A percentile compares a stretch with the other conserved stretches of the same genome.
These are phyloP conservation scores for Trichoderma citrinoviride DNA, from an alignment of 2,329 filamentous ascomycete genomes.

Conservation along the genomic window DNA sequence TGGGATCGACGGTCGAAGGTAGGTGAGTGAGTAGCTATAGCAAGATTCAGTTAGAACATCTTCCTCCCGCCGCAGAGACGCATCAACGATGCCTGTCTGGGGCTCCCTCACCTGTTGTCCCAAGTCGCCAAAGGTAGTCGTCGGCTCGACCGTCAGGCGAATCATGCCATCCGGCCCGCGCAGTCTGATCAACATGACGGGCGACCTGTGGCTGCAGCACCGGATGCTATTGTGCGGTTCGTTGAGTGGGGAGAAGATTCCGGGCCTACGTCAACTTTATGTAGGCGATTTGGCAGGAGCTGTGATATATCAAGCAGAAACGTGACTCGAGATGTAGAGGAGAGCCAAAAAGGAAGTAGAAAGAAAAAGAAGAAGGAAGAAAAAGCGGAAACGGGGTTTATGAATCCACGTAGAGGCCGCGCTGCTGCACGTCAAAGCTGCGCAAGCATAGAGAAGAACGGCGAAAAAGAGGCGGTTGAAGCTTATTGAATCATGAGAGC, in stretches of 20 bases:
- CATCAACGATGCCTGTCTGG: not conserved
- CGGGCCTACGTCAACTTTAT: not conserved
- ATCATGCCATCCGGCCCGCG: slow-evolving; percentile 91
- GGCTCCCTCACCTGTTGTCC: slow-evolving; percentile 47
- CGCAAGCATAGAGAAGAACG: not conserved
- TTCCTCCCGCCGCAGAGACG: not conserved
- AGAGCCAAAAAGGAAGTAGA: not conserved
- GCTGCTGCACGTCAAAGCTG: slow-evolving; percentile 6
- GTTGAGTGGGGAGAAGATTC: not conserved
- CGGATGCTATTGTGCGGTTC: not conserved
- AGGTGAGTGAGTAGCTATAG: slow-evolving; percentile 56
- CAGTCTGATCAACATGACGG: slow-evolving; percentile 76
- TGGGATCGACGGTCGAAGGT: slow-evolving; percentile 60
- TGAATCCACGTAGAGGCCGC: not conserved
- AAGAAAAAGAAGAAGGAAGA: not conserved
- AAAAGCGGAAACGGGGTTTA: not conserved
- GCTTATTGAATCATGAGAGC: slow-evolving; percentile 22
- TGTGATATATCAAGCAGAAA: not conserved
- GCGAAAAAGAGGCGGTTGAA: slow-evolving; percentile 3
- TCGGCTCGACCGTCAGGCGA: slow-evolving; percentile 73
- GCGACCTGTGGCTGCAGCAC: slow-evolving; percentile 1
- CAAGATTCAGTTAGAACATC: slow-evolving; percentile 5
- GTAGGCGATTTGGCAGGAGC: not conserved
- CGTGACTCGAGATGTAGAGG: not conserved
- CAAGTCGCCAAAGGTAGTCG: slow-evolving; percentile 67